Conservation (phyloP, 768 basidiomycete genomes). For the Vishniacozyma victoriae region DNA sequence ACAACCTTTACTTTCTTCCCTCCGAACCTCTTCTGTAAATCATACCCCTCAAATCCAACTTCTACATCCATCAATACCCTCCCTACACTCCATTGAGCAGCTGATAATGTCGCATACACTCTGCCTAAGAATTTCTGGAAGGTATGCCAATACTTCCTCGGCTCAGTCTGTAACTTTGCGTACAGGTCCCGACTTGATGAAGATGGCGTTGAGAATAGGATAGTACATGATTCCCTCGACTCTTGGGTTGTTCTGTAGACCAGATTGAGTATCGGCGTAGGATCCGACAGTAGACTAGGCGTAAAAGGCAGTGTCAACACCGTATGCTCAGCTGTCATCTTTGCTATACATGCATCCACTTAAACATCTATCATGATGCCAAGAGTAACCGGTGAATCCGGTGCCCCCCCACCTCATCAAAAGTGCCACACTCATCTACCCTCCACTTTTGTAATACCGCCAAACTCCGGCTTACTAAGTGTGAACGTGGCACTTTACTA, state of each 20-base stretch:
- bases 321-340: conserved; percentile 8
- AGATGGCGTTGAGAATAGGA: conserved; percentile 13
- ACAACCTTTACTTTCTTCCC: too few relatives aligned
- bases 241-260: conserved; percentile 5
- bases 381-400: too few relatives aligned
- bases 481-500: not conserved
- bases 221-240: conserved; percentile 7
- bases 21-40: too few relatives aligned
- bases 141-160: conserved; percentile 54
- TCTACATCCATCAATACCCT: conserved; percentile 71
- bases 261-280: conserved; percentile 11
- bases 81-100: conserved; percentile 62
- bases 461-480: conserved; percentile 13
- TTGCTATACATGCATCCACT: too few relatives aligned
- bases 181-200: too few relatives aligned
- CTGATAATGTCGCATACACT: conserved; percentile 65
- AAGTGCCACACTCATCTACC: not conserved
- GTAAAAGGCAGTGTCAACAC: conserved; percentile 34
- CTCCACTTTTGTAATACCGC: conserved; percentile 14
- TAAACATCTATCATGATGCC: too few relatives aligned
- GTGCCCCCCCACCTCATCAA: too few relatives aligned
- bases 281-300: conserved; percentile 4
- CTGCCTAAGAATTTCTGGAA: conserved; percentile 73
- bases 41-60: conserved; percentile 62
- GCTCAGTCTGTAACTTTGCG: conserved; percentile 7